These are phyloP conservation scores for Pulveroboletus sp. DNA, from an alignment of 768 basidiomycete genomes.

Conservation along the genomic window DNA sequence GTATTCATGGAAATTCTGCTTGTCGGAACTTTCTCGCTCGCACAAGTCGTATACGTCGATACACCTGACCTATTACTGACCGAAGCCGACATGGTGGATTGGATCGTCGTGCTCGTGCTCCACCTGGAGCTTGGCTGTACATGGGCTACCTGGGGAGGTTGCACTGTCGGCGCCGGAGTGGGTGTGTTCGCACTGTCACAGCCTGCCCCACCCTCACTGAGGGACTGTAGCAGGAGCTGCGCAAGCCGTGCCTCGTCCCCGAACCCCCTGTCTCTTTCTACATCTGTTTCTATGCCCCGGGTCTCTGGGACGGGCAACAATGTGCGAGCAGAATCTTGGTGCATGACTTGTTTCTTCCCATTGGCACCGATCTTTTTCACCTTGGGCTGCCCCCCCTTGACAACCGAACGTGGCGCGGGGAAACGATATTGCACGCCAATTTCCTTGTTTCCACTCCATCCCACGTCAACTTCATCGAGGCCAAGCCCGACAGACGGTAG, in stretches of 20 bases:
- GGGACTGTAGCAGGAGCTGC: constrained; percentile 29
- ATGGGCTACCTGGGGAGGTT: constrained; percentile 17
- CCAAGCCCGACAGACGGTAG: constrained; percentile 25
- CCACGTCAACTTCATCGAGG: constrained; percentile 26
- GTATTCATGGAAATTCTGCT: constrained; percentile 27
- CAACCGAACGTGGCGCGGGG: constrained; percentile 29
- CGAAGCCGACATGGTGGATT: constrained; percentile 23
- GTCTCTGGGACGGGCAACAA: constrained; percentile 21
- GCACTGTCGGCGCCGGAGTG: constrained; percentile 5
- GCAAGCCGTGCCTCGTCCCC: constrained; percentile 28
- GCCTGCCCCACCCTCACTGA: constrained; percentile 12
- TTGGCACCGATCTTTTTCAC: constrained; percentile 11
- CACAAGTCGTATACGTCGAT: constrained; percentile 27
- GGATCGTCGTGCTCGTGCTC: constrained; percentile 30
- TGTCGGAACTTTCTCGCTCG: constrained; percentile 21
- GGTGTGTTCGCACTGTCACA: not conserved
- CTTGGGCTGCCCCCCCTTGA: constrained; percentile 21
- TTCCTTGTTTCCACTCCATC: constrained; percentile 22
- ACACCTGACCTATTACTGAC: constrained; percentile 24
- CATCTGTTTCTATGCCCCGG: constrained; percentile 14
- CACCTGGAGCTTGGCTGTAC: constrained; percentile 24
- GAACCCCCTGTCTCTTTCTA: constrained; percentile 17
- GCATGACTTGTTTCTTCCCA: constrained; percentile 21
- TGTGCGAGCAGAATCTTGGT: constrained; percentile 26
- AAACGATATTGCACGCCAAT: constrained; percentile 30